Evolutionary conservation across 169 alveolate species (phyloP).

Genomic region (Eimeria acervulina): DNA sequence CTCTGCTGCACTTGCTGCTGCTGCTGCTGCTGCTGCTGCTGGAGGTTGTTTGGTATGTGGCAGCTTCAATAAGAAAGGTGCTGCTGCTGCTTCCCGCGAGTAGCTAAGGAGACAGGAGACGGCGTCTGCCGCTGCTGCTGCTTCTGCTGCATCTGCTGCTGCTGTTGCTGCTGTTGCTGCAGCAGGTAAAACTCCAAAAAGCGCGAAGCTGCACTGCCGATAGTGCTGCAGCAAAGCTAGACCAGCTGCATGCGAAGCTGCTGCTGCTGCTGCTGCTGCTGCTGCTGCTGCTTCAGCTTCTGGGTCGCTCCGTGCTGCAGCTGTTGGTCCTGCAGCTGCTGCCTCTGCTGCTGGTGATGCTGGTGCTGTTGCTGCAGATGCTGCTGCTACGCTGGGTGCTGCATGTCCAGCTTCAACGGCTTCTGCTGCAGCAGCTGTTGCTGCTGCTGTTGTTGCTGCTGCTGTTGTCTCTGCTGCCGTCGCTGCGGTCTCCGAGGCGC

Average conservation of each 20-base stretch:
- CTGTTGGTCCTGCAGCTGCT: background rate
- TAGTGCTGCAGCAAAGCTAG: background rate
- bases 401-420: background rate
- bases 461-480: background rate
- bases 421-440: background rate
- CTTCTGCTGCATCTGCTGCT: background rate
- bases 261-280: constrained; percentile 52
- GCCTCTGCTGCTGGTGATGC: background rate
- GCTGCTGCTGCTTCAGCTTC: constrained; percentile 1
- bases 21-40: background rate
- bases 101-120: constrained; percentile 23
- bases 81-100: background rate
- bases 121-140: constrained; percentile 44
- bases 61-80: background rate
- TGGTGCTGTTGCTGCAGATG: background rate
- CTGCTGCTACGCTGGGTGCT: background rate
- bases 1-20: background rate
- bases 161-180: constrained; percentile 6
- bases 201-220: background rate
- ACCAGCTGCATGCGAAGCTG: constrained; percentile 26
- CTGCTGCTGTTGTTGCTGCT: background rate
- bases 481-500: background rate
- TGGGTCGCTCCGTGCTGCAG: background rate
- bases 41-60: background rate
- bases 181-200: background rate